These are phyloP conservation scores for Plectosphaerella sp. DNA, from an alignment of 2,329 filamentous ascomycete genomes.

Conservation along the genomic window DNA sequence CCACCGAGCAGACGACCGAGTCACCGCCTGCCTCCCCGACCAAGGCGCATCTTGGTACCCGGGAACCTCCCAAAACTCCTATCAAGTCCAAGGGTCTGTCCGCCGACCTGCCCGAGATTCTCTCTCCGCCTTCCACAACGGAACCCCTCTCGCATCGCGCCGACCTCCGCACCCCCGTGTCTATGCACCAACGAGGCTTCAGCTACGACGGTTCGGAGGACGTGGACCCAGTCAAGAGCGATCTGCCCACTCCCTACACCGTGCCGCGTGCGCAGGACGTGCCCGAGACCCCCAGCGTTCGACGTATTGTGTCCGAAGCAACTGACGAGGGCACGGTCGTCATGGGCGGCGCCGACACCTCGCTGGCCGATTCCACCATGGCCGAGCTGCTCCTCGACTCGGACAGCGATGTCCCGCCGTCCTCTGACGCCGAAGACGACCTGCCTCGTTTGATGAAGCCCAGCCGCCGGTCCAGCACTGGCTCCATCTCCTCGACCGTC, in stretches of 20 bases:
- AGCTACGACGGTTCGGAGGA: constrained; percentile 1
- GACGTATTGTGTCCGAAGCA: neutral
- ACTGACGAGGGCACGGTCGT: neutral
- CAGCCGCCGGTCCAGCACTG: constrained; percentile 23
- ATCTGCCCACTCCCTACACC: neutral
- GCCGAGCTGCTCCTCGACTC: constrained; percentile 2
- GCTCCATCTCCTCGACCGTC: constrained; percentile 32
- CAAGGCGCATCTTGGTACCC: too few species aligned
- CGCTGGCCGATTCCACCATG: constrained; percentile 2
- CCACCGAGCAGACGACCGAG: constrained; percentile 1
- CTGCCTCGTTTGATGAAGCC: constrained; percentile 29
- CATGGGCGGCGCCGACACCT: neutral
- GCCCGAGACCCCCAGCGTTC: neutral
- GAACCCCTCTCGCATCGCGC: neutral
- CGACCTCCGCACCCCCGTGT: neutral
- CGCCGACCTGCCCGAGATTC: neutral
- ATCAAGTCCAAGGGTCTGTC: neutral
- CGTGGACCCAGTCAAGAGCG: constrained; percentile 1
- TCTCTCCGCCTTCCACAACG: neutral
- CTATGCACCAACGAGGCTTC: neutral
- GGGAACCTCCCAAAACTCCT: neutral
- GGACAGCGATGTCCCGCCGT: neutral
- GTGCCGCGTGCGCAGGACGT: neutral
- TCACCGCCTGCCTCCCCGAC: too few species aligned
- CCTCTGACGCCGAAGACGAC: constrained; percentile 23